phyloP scores from a whole-genome alignment of 2,329 filamentous ascomycete genomes.

The Arachnopeziza araneosa region DNA sequence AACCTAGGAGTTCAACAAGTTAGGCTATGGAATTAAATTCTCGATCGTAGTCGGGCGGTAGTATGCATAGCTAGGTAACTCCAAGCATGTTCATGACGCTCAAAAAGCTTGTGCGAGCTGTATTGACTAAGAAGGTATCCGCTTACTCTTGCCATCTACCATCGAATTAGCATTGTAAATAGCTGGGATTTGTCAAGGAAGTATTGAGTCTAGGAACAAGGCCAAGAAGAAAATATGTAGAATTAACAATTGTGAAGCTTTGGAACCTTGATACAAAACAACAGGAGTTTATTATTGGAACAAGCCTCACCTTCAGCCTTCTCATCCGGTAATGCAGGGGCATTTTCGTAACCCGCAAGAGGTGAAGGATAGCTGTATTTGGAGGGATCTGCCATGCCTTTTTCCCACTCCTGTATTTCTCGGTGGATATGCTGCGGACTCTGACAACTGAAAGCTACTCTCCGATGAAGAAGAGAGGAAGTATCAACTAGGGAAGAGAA shows the following conservation, averaged over 20 bases:
- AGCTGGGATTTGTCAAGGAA: too few species aligned
- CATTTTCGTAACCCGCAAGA: slow-evolving; percentile 44
- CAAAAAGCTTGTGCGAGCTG: neutral
- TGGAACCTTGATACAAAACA: too few species aligned
- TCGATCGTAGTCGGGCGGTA: neutral
- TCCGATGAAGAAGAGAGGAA: neutral
- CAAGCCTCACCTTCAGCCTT: slow-evolving; percentile 32
- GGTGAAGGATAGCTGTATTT: slow-evolving; percentile 47
- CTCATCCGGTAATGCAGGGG: slow-evolving; percentile 39
- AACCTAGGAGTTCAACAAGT: slow-evolving; percentile 21
- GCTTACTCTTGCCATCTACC: slow-evolving; percentile 64
- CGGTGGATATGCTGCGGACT: neutral
- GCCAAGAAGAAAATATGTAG: too few species aligned
- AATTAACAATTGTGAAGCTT: too few species aligned
- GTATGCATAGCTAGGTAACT: too few species aligned
- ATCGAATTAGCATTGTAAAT: too few species aligned
- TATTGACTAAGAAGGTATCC: neutral
- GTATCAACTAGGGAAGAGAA: too few species aligned
- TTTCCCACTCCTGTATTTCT: neutral
- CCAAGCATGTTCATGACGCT: too few species aligned
- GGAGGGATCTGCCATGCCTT: slow-evolving; percentile 50
- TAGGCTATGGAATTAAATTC: neutral
- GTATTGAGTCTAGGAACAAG: too few species aligned
- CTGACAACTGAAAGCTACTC: neutral
- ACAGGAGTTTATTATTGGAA: too few species aligned